phyloP scores from a whole-genome alignment of 306 rosid genomes.

The Lithocarpus polystachyus region DNA sequence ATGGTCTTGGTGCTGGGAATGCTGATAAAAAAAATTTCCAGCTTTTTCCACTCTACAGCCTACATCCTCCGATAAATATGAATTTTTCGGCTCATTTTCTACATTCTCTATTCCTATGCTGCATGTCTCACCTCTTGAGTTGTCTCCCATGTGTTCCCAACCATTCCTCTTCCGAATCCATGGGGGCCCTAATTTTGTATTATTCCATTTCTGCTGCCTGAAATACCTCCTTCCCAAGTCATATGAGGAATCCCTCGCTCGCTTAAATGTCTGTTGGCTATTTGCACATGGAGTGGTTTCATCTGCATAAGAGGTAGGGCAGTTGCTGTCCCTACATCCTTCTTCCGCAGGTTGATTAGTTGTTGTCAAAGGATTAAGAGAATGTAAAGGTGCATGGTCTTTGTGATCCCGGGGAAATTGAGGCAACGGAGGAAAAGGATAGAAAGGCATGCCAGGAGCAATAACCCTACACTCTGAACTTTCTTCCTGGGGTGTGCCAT shows the following conservation, averaged over 20 bases:
- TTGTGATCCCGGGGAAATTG: slow-evolving; percentile 48
- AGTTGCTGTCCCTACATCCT: slow-evolving; percentile 26
- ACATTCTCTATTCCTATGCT: slow-evolving; percentile 49
- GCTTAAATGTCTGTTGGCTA: slow-evolving; percentile 35
- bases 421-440: slow-evolving; percentile 91
- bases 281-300: slow-evolving; percentile 38
- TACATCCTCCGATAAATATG: slow-evolving; percentile 56
- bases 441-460: slow-evolving; percentile 92
- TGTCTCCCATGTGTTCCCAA: slow-evolving; percentile 48
- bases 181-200: slow-evolving; percentile 51
- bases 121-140: slow-evolving; percentile 35
- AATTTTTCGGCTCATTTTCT: slow-evolving; percentile 44
- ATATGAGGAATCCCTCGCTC: slow-evolving; percentile 46
- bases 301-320: slow-evolving; percentile 36
- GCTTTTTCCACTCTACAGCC: slow-evolving; percentile 59
- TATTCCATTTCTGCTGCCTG: slow-evolving; percentile 88
- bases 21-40: slow-evolving; percentile 57
- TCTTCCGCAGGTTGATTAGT: slow-evolving; percentile 38
- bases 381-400: slow-evolving; percentile 37
- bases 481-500: slow-evolving; percentile 58
- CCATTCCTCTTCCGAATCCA: slow-evolving; percentile 48
- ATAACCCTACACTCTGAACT: slow-evolving; percentile 54
- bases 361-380: slow-evolving; percentile 19
- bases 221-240: slow-evolving; percentile 69
- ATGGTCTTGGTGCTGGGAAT: slow-evolving; percentile 54